phyloP scores from a whole-genome alignment of 2,329 filamentous ascomycete genomes.

The Xylariales sp. region DNA sequence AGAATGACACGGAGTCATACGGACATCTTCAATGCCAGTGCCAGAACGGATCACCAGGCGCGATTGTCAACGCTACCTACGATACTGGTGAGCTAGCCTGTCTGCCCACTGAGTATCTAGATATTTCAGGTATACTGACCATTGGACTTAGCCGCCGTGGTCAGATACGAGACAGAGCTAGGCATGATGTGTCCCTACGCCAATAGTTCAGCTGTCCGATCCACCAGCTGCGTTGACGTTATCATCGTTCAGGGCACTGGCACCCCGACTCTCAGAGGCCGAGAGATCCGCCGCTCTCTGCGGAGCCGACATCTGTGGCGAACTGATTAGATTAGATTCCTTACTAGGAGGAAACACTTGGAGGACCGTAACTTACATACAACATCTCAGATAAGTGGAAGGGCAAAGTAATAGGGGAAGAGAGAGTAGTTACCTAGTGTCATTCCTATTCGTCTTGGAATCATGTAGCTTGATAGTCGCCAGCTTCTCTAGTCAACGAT shows the following conservation, averaged over 20 bases:
- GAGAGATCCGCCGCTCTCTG: slow-evolving; percentile 6
- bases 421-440: too few species aligned
- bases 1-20: slow-evolving; percentile 8
- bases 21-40: slow-evolving; percentile 7
- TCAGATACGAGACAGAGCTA: slow-evolving; percentile 8
- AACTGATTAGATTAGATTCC: too few species aligned
- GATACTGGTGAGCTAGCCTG: slow-evolving; percentile 9
- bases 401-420: too few species aligned
- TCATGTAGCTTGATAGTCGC: too few species aligned
- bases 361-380: too few species aligned
- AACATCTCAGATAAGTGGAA: too few species aligned
- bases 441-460: too few species aligned
- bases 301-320: slow-evolving; percentile 3
- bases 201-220: slow-evolving; percentile 1
- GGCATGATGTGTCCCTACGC: slow-evolving; percentile 8
- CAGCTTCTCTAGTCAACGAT: too few species aligned
- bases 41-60: slow-evolving; percentile 1
- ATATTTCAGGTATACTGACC: too few species aligned
- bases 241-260: not conserved
- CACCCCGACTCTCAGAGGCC: not conserved
- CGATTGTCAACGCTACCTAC: slow-evolving; percentile 4
- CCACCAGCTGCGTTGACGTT: slow-evolving; percentile 2
- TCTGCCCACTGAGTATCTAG: too few species aligned
- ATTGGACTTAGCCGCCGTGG: not conserved
- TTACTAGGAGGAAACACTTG: too few species aligned